Evolutionary conservation across 305 asterid genomes (phyloP).

Genomic region (Fraxinus greggii): DNA sequence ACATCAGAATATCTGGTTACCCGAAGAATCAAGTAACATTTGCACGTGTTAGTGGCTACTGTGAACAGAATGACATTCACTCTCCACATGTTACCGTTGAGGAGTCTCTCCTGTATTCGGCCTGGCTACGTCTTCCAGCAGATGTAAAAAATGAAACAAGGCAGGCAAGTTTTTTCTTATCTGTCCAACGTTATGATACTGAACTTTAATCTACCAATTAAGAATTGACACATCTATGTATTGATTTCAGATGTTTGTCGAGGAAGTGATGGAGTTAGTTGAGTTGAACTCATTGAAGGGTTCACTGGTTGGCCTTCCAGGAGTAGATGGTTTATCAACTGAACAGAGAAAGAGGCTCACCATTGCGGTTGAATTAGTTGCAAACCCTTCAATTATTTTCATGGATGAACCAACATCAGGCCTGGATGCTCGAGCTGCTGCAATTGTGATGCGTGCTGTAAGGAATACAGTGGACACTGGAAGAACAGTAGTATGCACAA

Average conservation of each 20-base stretch:
- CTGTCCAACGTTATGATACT: neutral
- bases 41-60: constrained; percentile 49
- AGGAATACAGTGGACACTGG: constrained; percentile 50
- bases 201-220: neutral
- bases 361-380: constrained; percentile 47
- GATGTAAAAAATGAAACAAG: constrained; percentile 32
- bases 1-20: constrained; percentile 42
- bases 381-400: constrained; percentile 50
- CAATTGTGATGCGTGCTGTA: constrained; percentile 50
- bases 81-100: constrained; percentile 49
- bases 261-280: constrained; percentile 54
- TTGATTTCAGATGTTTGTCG: constrained; percentile 47
- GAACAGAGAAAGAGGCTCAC: constrained; percentile 53
- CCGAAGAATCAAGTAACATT: constrained; percentile 43
- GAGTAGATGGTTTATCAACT: constrained; percentile 50
- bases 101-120: constrained; percentile 49
- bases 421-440: constrained; percentile 55
- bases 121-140: constrained; percentile 52
- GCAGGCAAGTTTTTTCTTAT: constrained; percentile 25
- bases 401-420: constrained; percentile 62
- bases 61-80: constrained; percentile 51
- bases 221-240: neutral
- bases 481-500: constrained; percentile 51
- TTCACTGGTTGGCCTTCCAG: constrained; percentile 50
- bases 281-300: constrained; percentile 38